Base-by-base conservation (phyloP, 768 basidiomycete genomes). In the Auriscalpium vulgare region DNA sequence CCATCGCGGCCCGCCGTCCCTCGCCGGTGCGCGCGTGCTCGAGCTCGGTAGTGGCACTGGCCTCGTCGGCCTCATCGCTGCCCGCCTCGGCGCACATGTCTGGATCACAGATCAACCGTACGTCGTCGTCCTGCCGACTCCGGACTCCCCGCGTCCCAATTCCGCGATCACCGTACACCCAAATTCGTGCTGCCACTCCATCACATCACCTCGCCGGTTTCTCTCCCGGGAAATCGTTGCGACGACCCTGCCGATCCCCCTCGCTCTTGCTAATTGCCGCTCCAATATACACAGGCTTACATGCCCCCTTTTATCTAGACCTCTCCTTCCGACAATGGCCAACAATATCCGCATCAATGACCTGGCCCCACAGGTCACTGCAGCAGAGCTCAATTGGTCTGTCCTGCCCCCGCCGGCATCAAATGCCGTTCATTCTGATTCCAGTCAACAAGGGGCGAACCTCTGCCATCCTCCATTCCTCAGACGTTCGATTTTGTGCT, bases 31-130 rank as follows among this genome's bases (percentile, higher is more conserved):
- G 68, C 79, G 66, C 35, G 72, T 95, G 11, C 67, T 97, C 16
- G 94, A 97, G 66, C 78, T 97, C 2, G 94, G 94, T 5, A 88
- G 88, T 61, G 94, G 94, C 2, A 97, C 94, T 3, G 94, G 94
- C 16, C 77, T 97, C 21, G 92, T 95, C n/a, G 93, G 93, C 9
- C 78, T 97, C 29, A 84, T 87, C 6, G 86, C 87, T 2, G 91
- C 78, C 6, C 74, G 78, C 50, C 77, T 94, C 16, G 84, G 85
- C 45, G 72, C 71, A n/a, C 62, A 66, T 21, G 84, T 88, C 23
- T 87, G 80, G 72, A 86, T 93, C 61, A 97, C 94, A 16, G 94
- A 97, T 73, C 94, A 95, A 79, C 78, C 76, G 94, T 95, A 66
- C 71, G 91, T 84, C 47, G 48, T 44, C 45, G 40, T n/a, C 40